Evolutionary conservation across 1,139 yeast genomes (phyloP), one percentile per base, ranked within the genome.

Genomic region (Taphrina flavorubra): DNA sequence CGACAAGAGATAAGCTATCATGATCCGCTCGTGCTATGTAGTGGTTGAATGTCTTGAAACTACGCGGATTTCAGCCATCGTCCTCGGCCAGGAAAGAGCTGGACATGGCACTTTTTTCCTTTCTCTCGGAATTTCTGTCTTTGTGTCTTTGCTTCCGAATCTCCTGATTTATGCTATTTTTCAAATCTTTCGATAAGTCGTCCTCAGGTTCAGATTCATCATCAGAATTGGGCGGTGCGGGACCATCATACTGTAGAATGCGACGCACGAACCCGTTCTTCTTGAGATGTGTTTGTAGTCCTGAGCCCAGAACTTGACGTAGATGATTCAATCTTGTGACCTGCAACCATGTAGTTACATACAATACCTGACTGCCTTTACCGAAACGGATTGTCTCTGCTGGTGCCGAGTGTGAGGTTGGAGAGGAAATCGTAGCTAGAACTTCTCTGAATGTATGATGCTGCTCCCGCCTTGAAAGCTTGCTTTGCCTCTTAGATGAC

Each of bases 361-460:
- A 55, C 10, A 73, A 59, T 8, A 57, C 65, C 8, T 60, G 58
- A 4, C 56, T 65, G 13, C 65, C 72, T 51, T 63, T 63, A n/a
- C 67, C 67, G 44, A 71, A 71, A 20, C 66, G 68, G 31, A 72
- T 57, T 1, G 60, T 61, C 39, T 70, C 68, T 18, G 66, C 40
- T 16, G 68, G 67, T 20, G 70, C 59, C 10, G 67, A 70, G 34
- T 51, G 59, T 20, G 67, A 63, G 11, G 51, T 44, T 1, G 73
- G 72, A 4, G 69, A 16, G 7, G 65, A 64, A 8, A 73, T 74
- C 2, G 75, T 73, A 20, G 69, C 72, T 36, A 72, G 63, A 10
- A 73, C 70, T 55, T 73, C 75, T 7, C 75, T 72, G 53, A 73
- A 73, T 20, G 72, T 68, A 11, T 73, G 70, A 51, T 73, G 74